These are phyloP conservation scores for Phlebopus sp. DNA, from an alignment of 1,284 basidiomycete genomes.

Conservation along the genomic window DNA sequence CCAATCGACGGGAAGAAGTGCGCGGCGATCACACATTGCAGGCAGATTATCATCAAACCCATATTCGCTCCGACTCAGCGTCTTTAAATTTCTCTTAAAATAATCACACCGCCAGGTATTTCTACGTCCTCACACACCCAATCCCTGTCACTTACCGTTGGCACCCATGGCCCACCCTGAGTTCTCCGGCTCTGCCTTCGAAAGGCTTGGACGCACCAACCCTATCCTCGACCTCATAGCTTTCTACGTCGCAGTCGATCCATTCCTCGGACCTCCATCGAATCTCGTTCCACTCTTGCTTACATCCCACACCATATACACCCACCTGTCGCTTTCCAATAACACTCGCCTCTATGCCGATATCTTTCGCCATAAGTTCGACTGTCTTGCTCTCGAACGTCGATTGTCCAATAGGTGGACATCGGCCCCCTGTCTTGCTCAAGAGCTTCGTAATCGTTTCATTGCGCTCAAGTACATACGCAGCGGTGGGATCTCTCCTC, in stretches of 20 bases:
- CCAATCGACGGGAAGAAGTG: conserved; percentile 38
- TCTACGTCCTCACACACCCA: background rate
- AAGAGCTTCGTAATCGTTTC: conserved; percentile 41
- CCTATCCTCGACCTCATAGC: conserved; percentile 41
- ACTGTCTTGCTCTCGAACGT: conserved; percentile 51
- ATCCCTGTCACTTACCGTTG: conserved; percentile 3
- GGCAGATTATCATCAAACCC: conserved; percentile 37
- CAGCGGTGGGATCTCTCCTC: conserved; percentile 14
- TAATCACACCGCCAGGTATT: conserved; percentile 17
- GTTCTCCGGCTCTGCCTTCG: conserved; percentile 13
- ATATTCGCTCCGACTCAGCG: conserved; percentile 33
- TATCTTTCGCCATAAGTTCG: conserved; percentile 63
- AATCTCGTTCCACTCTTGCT: conserved; percentile 46
- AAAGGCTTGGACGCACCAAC: conserved; percentile 22
- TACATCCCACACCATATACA: conserved; percentile 46
- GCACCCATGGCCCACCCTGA: background rate
- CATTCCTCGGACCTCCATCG: conserved; percentile 41
- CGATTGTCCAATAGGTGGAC: conserved; percentile 45
- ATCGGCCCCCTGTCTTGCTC: conserved; percentile 34
- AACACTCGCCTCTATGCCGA: conserved; percentile 55
- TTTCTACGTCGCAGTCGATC: conserved; percentile 34
- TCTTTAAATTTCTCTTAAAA: conserved; percentile 30
- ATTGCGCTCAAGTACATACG: conserved; percentile 37
- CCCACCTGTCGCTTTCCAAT: conserved; percentile 33
- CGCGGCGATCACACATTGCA: conserved; percentile 46